A percentile compares a stretch with the other conserved stretches of the same genome.
These are phyloP conservation scores for Hypholoma sublateritium DNA, from an alignment of 768 basidiomycete genomes.

Conservation along the genomic window DNA sequence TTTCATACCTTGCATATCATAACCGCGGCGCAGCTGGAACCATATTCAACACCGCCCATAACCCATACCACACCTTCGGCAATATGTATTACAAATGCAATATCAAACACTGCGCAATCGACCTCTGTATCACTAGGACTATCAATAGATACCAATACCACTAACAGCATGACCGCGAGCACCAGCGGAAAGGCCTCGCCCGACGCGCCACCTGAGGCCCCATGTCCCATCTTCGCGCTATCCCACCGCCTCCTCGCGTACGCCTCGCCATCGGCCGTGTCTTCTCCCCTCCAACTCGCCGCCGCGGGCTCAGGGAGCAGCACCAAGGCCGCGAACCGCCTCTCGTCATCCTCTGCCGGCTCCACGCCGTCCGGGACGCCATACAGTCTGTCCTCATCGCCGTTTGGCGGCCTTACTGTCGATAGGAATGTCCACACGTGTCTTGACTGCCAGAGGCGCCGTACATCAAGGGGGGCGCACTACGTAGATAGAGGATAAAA, in stretches of 20 bases:
- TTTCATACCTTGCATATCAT: conserved; percentile 53
- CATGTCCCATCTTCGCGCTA: conserved; percentile 57
- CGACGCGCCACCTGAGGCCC: conserved; percentile 11
- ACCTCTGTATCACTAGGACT: conserved; percentile 9
- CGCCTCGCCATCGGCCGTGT: conserved; percentile 26
- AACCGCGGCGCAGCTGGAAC: conserved; percentile 41
- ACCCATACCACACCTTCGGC: conserved; percentile 18
- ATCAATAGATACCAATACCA: conserved; percentile 6
- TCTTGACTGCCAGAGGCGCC: no score
- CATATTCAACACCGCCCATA: conserved; percentile 38
- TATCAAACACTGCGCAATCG: conserved; percentile 10
- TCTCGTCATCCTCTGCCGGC: conserved; percentile 19
- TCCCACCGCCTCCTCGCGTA: conserved; percentile 66
- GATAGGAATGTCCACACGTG: no score
- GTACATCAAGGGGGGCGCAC: no score
- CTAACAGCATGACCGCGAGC: background rate
- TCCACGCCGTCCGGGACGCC: conserved; percentile 7
- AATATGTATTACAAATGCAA: conserved; percentile 14
- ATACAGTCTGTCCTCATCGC: conserved; percentile 16
- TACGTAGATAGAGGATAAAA: no score
- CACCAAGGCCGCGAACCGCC: conserved; percentile 8
- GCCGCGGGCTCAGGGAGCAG: background rate
- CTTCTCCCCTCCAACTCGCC: conserved; percentile 1
- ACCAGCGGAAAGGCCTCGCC: background rate
- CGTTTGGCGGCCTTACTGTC: conserved; percentile 20